phyloP scores from a whole-genome alignment of 164 flowering plant species.

The Piper betle region DNA sequence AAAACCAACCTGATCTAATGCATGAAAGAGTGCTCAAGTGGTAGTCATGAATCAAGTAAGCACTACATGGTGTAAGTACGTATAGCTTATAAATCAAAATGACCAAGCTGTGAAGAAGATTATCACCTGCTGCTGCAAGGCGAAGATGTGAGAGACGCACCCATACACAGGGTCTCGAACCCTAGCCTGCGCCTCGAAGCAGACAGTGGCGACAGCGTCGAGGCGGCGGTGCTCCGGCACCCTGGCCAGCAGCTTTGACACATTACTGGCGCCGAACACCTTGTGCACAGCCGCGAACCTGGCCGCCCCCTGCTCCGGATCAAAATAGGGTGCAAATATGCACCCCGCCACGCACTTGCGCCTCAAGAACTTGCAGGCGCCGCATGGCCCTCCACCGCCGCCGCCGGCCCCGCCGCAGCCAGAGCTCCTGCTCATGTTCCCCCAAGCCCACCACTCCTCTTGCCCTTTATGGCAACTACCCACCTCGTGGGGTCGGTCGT shows the following conservation, averaged over 20 bases:
- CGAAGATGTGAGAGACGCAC: constrained; percentile 70
- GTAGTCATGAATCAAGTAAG: no score
- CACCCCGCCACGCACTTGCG: no score
- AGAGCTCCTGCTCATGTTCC: constrained; percentile 7
- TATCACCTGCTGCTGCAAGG: constrained; percentile 44
- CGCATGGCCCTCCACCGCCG: constrained; percentile 66
- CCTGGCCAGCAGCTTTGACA: constrained; percentile 67
- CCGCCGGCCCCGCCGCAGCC: constrained; percentile 20
- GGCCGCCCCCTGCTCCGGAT: constrained; percentile 80
- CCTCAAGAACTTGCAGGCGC: constrained; percentile 86
- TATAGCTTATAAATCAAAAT: no score
- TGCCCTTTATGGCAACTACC: neutral
- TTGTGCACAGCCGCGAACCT: constrained; percentile 89
- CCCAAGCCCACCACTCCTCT: neutral
- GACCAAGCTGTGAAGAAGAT: neutral
- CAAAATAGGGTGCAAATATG: no score
- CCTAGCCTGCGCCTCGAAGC: constrained; percentile 83
- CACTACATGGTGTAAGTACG: neutral
- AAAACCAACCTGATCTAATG: neutral
- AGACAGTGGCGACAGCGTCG: constrained; percentile 74
- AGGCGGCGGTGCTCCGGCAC: constrained; percentile 55
- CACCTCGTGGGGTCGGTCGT: neutral
- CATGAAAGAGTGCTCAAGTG: no score
- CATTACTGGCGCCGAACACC: constrained; percentile 89
- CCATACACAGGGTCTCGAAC: constrained; percentile 82